A percentile compares a stretch with the other conserved stretches of the same genome.
These are phyloP conservation scores for Caloboletus inedulis DNA, from an alignment of 1,284 basidiomycete species.

Conservation along the genomic window DNA sequence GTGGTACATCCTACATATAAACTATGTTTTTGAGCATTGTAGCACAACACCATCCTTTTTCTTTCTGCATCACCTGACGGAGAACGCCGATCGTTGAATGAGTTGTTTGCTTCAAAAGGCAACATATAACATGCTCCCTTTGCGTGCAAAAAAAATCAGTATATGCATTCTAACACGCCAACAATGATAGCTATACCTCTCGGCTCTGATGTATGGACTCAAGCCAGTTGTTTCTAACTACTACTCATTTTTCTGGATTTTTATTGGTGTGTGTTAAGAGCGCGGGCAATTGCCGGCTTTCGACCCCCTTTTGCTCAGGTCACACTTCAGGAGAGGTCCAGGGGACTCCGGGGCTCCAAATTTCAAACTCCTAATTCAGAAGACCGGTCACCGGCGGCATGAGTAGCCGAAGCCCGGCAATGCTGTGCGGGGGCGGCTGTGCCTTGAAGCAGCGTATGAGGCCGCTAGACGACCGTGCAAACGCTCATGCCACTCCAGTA, in stretches of 20 bases:
- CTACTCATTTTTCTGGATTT: too few species aligned
- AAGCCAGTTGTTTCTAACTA: too few species aligned
- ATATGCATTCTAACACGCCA: background rate
- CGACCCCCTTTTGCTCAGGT: background rate
- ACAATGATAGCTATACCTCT: background rate
- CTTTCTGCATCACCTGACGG: background rate
- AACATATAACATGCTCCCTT: too few species aligned
- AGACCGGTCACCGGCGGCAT: too few species aligned
- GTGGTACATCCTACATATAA: background rate
- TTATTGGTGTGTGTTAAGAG: background rate
- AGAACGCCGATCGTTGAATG: conserved; percentile 1
- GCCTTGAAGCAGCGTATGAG: too few species aligned
- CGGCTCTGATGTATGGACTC: background rate
- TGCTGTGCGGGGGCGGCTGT: too few species aligned
- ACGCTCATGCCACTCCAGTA: too few species aligned
- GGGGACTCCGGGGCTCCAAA: too few species aligned
- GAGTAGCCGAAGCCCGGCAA: too few species aligned
- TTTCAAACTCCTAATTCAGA: too few species aligned
- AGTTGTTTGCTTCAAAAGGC: conserved; percentile 19
- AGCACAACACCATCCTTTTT: conserved; percentile 10
- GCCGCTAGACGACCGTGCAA: too few species aligned
- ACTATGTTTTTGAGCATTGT: conserved; percentile 16
- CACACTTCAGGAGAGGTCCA: background rate
- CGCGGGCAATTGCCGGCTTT: background rate
- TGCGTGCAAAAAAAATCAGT: background rate